Base-by-base conservation (phyloP, 768 basidiomycete genomes). In the Rickenella mellea region DNA sequence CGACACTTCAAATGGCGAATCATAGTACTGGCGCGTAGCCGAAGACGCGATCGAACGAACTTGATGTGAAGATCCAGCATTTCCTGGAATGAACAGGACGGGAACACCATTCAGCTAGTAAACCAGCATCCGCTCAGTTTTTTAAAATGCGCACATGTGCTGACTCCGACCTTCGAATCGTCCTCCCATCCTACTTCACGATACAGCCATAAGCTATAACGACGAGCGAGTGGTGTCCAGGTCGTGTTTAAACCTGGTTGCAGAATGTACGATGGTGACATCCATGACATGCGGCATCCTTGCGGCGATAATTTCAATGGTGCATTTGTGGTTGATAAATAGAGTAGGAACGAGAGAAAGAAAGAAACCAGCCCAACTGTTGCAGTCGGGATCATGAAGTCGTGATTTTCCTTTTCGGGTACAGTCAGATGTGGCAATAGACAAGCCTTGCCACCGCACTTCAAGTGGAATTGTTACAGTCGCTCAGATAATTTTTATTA, bases 81-180 rank as follows among this genome's bases (percentile, higher is more conserved):
- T 98, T 6, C 96, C 96, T 2, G 96, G 96, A 31, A 98, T 83
- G 65, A 97, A 99, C 22, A 99, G 69, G 22, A 94, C 89, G n/a
- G 96, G 96, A 14, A 74, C 55, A 28, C 90, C 88, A 41, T 65
- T 40, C 1, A 56, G 51, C 60, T 62, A 42, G n/a, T 24, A 12
- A 26, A 11, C 36, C n/a, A 21, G 19, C 17, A 10, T 27, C 2
- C 14, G 11, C 39, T 42, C 12, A 38, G 9, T 33, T 8, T 10
- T 20, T 24, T 19, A n/a, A 2, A 29, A 25, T 5, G 49, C 22
- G 55, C 43, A 60, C 62, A 42, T 46, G 47, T 27, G 29, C 41
- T 24, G 37, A 35, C 45, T 43, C 22, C 41, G 15, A 37, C 64
- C 17, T 55, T 55, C 17, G 66, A 54, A 51, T n/a, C n/a, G n/a